Conservation (phyloP, 768 basidiomycete species). For the Brasilioporus rufonigricans region DNA sequence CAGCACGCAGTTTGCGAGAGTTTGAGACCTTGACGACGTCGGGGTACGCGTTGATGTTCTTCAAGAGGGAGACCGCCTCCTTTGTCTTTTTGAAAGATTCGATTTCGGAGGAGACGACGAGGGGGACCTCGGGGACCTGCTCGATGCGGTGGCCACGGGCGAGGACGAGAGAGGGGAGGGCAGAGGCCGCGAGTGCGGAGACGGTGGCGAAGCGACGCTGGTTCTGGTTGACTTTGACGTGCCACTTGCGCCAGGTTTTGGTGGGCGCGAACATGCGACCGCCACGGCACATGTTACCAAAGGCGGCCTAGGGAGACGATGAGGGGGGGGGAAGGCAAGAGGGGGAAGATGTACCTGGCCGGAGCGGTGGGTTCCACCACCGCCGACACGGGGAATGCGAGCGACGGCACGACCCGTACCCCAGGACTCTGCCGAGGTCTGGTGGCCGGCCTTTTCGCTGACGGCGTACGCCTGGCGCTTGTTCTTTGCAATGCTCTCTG, state of each 20-base stretch:
- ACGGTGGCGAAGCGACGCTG: slow-evolving; percentile 97
- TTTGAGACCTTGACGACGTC: slow-evolving; percentile 98
- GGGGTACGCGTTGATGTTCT: slow-evolving; percentile 81
- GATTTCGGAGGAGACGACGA: slow-evolving; percentile 75
- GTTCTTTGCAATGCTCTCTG: slow-evolving; percentile 98
- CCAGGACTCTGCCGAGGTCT: slow-evolving; percentile 99
- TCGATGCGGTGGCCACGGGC: slow-evolving; percentile 99
- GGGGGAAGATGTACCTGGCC: slow-evolving; percentile 62
- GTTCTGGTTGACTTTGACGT: slow-evolving; percentile 99
- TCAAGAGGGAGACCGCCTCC: slow-evolving; percentile 92
- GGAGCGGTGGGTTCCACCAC: slow-evolving; percentile 97
- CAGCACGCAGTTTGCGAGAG: slow-evolving; percentile 94
- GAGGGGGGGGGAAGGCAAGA: neutral
- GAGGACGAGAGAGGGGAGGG: slow-evolving; percentile 93
- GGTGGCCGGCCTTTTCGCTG: slow-evolving; percentile 97
- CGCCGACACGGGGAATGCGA: slow-evolving; percentile 99
- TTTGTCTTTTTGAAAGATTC: slow-evolving; percentile 96
- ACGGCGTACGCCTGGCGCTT: slow-evolving; percentile 96
- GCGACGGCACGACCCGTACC: slow-evolving; percentile 99
- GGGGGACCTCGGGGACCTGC: slow-evolving; percentile 92
- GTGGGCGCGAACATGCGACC: slow-evolving; percentile 99
- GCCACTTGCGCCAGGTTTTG: slow-evolving; percentile 99
- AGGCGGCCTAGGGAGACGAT: slow-evolving; percentile 69
- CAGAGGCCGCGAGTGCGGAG: slow-evolving; percentile 96
- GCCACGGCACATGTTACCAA: slow-evolving; percentile 99